Evolutionary conservation across 345 rosid genomes (phyloP), one percentile per base, ranked within the genome.

Genomic region (Citrus inodora): DNA sequence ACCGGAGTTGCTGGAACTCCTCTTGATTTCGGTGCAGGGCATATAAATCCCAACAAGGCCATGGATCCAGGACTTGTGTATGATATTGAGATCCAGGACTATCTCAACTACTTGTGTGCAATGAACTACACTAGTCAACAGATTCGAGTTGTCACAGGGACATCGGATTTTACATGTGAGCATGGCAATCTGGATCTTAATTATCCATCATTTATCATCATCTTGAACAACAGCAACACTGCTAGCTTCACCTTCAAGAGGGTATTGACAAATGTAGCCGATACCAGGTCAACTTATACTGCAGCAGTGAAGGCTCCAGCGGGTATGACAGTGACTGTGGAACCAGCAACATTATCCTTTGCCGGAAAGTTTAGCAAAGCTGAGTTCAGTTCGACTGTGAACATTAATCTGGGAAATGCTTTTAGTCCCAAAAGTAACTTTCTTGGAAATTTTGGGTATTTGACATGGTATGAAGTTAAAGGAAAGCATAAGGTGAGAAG

Each of bases 11-110:
- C 83, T 0, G 89, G 85, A 9, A 86, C 88, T 3, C 87, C 92
- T n/a, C 89, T 88, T 28, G 83, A 87, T 67, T 88, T 78, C 3
- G 87, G 90, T 6, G 82, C 90, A 17, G 92, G 92, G 13, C 90
- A 86, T 42, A 35, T 85, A 17, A 78, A 86, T 68, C 89, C 86
- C 0, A 81, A 80, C 62, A 86, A 77, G 53, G 88, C 87, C 58
- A 61, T 80, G 76, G 86, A 88, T 59, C 93, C 89, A 0, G 85
- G 88, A 13, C 86, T 90, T 22, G 82, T 88, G 9, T 88, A 88
- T 38, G 88, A 90, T 51, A 35, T 85, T 9, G 78, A 66, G 32
- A 69, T 80, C 1, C 76, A 79, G 27, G 87, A 87, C 71, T 85
- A 84, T 40, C 33, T 84, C 28, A 67, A 80, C 17, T 85, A 83